Conservation (phyloP, 352 stramenopile genomes). For the Paralagenidium karlingii region DNA sequence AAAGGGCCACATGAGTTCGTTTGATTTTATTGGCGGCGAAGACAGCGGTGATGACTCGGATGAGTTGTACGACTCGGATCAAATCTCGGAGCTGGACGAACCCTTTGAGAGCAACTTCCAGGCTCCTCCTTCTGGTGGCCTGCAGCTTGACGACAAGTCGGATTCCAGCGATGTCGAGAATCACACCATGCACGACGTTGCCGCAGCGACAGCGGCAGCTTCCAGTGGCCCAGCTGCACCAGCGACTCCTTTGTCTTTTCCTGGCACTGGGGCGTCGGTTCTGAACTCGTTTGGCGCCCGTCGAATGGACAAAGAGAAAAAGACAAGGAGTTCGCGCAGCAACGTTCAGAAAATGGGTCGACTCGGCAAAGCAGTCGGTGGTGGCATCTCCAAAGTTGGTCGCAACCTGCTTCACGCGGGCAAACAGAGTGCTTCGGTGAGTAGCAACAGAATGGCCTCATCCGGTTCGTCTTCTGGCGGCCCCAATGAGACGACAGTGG, state of each 20-base stretch:
- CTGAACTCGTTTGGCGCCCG: neutral
- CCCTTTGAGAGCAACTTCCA: constrained; percentile 8
- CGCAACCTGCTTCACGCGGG: constrained; percentile 63
- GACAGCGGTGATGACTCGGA: constrained; percentile 73
- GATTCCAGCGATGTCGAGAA: constrained; percentile 8
- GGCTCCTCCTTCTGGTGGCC: too few species aligned
- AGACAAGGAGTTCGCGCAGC: too few species aligned
- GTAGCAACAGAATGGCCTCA: neutral
- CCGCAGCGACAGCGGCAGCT: too few species aligned
- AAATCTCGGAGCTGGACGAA: constrained; percentile 62
- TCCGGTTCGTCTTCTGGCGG: too few species aligned
- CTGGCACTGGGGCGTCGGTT: neutral
- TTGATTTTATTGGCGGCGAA: constrained; percentile 74
- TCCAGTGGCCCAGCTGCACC: constrained; percentile 6
- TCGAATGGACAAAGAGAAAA: constrained; percentile 10
- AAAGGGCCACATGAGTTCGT: constrained; percentile 34
- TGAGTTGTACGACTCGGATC: constrained; percentile 56
- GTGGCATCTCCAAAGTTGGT: constrained; percentile 64
- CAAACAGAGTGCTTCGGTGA: constrained; percentile 13
- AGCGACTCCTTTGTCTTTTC: constrained; percentile 5
- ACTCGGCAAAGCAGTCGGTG: constrained; percentile 62
- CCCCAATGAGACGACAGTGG: too few species aligned
- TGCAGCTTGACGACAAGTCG: constrained; percentile 6
- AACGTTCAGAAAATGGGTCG: constrained; percentile 63
- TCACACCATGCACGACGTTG: constrained; percentile 1